These are phyloP conservation scores for Sutorius eximius DNA, from an alignment of 1,284 basidiomycete species.

Conservation along the genomic window DNA sequence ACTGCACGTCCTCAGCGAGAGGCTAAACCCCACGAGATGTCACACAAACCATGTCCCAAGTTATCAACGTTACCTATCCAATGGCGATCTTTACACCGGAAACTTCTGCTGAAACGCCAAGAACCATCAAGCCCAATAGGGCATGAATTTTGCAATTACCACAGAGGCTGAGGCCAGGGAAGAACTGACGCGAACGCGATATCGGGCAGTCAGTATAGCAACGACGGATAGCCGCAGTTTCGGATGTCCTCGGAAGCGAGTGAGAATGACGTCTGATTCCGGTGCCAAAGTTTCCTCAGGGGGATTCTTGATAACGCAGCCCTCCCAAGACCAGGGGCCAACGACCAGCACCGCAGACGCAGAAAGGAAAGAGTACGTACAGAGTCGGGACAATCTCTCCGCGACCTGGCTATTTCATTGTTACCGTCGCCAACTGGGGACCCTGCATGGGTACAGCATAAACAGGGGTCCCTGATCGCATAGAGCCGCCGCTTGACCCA, in stretches of 20 bases:
- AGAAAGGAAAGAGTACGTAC: conserved; percentile 1
- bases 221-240: background rate
- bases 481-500: background rate
- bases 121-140: background rate
- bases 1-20: background rate
- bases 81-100: background rate
- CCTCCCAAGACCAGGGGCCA: background rate
- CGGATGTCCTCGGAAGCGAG: conserved; percentile 1
- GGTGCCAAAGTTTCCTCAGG: background rate
- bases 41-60: background rate
- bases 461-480: background rate
- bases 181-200: background rate
- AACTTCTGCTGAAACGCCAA: background rate
- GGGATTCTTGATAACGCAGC: background rate
- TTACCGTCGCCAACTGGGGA: background rate
- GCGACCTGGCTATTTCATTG: conserved; percentile 1
- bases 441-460: background rate
- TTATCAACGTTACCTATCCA: background rate
- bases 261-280: background rate
- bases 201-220: background rate
- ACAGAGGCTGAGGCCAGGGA: conserved; percentile 2
- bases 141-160: background rate
- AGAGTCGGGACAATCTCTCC: background rate
- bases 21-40: background rate
- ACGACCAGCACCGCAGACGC: background rate